These are phyloP conservation scores for Eucalyptus guilfoylei DNA, from an alignment of 345 rosid species.

Conservation along the genomic window DNA sequence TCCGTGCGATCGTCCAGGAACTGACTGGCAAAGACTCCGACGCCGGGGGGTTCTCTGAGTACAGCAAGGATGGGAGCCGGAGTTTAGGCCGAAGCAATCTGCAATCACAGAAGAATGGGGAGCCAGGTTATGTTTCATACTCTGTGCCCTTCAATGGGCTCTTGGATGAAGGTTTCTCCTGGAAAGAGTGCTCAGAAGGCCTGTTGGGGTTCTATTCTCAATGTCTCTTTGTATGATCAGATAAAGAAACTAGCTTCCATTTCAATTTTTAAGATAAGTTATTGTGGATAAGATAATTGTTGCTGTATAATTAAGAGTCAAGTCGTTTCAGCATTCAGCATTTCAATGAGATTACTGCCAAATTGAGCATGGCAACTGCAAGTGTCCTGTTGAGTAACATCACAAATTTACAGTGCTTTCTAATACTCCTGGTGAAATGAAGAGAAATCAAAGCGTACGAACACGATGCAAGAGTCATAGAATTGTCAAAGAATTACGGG, in stretches of 20 bases:
- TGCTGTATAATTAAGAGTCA: neutral
- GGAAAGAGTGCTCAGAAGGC: constrained; percentile 4
- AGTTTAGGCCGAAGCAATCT: neutral
- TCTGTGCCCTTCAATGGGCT: neutral
- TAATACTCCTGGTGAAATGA: neutral
- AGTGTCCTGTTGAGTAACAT: neutral
- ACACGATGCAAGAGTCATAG: neutral
- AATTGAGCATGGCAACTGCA: neutral
- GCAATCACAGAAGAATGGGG: neutral
- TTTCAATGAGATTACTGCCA: neutral
- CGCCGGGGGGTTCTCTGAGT: neutral
- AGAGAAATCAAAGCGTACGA: neutral
- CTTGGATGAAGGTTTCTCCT: neutral
- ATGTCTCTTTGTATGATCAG: neutral
- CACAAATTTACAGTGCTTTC: neutral
- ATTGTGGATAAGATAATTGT: neutral
- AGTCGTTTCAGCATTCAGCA: neutral
- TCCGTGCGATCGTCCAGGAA: constrained; percentile 36
- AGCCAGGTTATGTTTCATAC: neutral
- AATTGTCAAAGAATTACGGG: neutral
- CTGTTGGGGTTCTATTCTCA: neutral
- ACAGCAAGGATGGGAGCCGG: neutral
- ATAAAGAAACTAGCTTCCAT: neutral
- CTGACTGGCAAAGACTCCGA: constrained; percentile 31
- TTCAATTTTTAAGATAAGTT: neutral